Evolutionary conservation across 177 flowering plant genomes (phyloP), one percentile per base, ranked within the genome.

Genomic region (Vitis hybrid): DNA sequence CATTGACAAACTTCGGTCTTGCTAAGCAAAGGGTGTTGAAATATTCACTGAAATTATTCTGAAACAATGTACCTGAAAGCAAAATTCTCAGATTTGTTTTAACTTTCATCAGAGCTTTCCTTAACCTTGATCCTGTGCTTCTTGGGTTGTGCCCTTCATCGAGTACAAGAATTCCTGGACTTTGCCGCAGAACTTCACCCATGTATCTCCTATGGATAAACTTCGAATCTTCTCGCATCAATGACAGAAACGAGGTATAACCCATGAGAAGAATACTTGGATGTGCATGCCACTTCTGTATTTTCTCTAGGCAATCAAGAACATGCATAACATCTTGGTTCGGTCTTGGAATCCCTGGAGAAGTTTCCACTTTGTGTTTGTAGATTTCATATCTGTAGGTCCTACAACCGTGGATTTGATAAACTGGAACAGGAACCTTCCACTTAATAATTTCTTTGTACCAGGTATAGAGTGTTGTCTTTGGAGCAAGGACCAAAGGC

Each of bases 101-200:
- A 13, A 93, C 90, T 72, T 89, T 88, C 99, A 96, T 96, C 79
- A 96, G 62, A 11, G 67, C 87, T 72, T 89, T 93, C 79, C 99
- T 80, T 68, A 89, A 78, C 75, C 91, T 89, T 1, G 99, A 96
- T 54, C 83, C 83, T 0, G 91, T 93, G 70, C 98, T 93, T 75
- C 99, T 86, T 0, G 99, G 99, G 73, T 96, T 96, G 82, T 96
- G 99, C 51, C 98, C 99, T 82, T 96, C 99, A 60, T 93, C 99
- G 40, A 96, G 89, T 15, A 96, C 74, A 56, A 96, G 62, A 61
- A 96, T 78, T 32, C 97, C 97, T 0, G 98, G 95, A 72, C 97
- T 93, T 64, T 86, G 79, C 52, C 85, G 69, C 72, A 96, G 66
- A 19, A 87, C 73, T 68, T 78, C 82, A 7, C 93, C 89, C 92